phyloP scores from a whole-genome alignment of 345 rosid species.

The Citrus australasica region DNA sequence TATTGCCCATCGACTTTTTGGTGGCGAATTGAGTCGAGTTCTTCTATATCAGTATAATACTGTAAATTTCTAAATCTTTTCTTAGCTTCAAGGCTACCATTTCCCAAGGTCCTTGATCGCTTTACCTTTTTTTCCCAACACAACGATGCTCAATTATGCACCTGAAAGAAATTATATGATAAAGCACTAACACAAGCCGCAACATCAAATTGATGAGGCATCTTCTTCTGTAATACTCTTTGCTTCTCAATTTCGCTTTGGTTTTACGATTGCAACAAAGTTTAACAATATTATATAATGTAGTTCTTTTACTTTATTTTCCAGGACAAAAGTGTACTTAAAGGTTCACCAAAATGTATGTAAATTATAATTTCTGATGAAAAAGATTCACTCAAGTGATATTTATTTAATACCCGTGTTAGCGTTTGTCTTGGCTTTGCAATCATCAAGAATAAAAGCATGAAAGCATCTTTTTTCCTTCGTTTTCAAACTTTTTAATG shows the following conservation, averaged over 20 bases:
- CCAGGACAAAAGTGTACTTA: background rate
- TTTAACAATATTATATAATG: background rate
- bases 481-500: background rate
- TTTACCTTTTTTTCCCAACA: background rate
- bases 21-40: background rate
- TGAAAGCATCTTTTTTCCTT: background rate
- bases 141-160: background rate
- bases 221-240: background rate
- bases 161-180: background rate
- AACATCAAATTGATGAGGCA: background rate
- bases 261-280: slow-evolving; percentile 8
- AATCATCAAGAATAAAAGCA: background rate
- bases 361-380: background rate
- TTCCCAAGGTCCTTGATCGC: background rate
- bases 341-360: background rate
- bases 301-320: background rate
- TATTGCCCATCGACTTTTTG: too few species aligned
- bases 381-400: background rate
- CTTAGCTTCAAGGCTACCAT: too few species aligned
- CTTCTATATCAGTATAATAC: background rate
- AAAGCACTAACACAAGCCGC: background rate
- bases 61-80: background rate
- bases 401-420: background rate
- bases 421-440: too few species aligned
- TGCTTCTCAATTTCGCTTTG: slow-evolving; percentile 20